Percentiles rank a stretch among this genome's conserved stretches.
These are phyloP conservation scores for Populus hybrid DNA, from an alignment of 441 rosid species.

Conservation along the genomic window DNA sequence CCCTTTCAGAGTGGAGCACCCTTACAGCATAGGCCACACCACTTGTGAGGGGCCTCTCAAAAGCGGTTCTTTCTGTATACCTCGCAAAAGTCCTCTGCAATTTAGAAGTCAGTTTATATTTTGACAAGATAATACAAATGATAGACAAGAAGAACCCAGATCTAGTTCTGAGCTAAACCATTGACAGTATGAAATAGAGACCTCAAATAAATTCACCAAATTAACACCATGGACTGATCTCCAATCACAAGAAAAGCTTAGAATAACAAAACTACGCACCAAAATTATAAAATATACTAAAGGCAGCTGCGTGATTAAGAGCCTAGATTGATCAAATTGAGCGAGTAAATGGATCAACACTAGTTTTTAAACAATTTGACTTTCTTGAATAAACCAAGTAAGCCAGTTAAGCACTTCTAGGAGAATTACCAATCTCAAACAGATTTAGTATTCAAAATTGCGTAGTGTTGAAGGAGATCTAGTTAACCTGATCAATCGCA, in stretches of 20 bases:
- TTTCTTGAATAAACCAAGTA: not conserved
- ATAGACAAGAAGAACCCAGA: slow-evolving; percentile 15
- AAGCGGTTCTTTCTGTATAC: slow-evolving; percentile 91
- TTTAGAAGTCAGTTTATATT: slow-evolving; percentile 37
- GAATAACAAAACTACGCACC: too few species aligned
- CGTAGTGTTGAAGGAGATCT: slow-evolving; percentile 23
- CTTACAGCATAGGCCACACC: slow-evolving; percentile 95
- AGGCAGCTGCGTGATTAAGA: not conserved
- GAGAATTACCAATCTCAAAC: slow-evolving; percentile 12
- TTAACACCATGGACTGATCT: slow-evolving; percentile 7
- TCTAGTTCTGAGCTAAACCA: slow-evolving; percentile 17
- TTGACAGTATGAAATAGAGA: slow-evolving; percentile 1
- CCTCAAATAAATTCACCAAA: slow-evolving; percentile 12
- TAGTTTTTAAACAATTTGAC: not conserved
- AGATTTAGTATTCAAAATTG: not conserved
- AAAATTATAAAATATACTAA: not conserved
- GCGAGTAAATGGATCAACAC: not conserved
- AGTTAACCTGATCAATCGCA: slow-evolving; percentile 86
- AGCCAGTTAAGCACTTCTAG: slow-evolving; percentile 10
- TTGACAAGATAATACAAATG: slow-evolving; percentile 9
- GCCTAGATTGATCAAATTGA: slow-evolving; percentile 10
- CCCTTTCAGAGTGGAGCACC: slow-evolving; percentile 89
- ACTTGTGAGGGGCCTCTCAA: slow-evolving; percentile 98
- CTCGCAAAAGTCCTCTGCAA: slow-evolving; percentile 76
- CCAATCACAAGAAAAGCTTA: not conserved